Evolutionary conservation across 208 protist species (phyloP), one percentile per base, ranked within the genome.

Genomic region (Acanthamoeba royreba): DNA sequence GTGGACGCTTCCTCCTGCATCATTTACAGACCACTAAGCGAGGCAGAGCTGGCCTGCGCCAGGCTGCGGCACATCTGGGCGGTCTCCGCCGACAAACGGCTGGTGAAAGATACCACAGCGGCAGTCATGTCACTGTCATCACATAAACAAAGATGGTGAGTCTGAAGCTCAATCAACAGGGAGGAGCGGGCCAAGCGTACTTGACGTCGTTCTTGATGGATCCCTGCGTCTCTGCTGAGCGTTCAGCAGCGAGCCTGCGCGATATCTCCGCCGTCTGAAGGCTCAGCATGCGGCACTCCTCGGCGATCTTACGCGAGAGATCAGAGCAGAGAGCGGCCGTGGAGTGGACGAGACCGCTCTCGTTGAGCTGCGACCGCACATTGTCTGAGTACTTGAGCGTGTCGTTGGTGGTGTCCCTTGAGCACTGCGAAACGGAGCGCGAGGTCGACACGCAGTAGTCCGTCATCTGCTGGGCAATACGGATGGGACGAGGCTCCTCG

Each of bases 261-360:
- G 49, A 89, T 22, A 89, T 58, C 81, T 66, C 49, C n/a, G 81
- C 45, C 31, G 81, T 89, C 53, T 66, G 46, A 4, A 58, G 81
- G 49, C 81, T 69, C 33, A 89, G 81, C 49, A 69, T 28, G 33
- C 81, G 46, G 49, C 81, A 89, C 35, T 89, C 49, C 49, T 89
- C 49, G 49, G 81, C 81, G 53, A 89, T 89, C 49, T 89, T n/a
- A n/a, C 49, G 53, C 25, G 81, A 89, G 22, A 89, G 53, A 17
- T 58, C 53, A 35, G 81, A 89, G 81, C 81, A 89, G 81, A 89
- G 47, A 1, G 72, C 2, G 25, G 46, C 81, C 31, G 81, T 89
- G 28, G 49, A 69, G 49, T 66, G 22, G 45, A 66, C 53, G 31
- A 66, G 81, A 5, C 81, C 53, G 49, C 53, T 89, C 31, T 89